These are phyloP conservation scores for Thermothelomyces thermophilus DNA, from an alignment of 2,329 filamentous ascomycete species.

Conservation along the genomic window DNA sequence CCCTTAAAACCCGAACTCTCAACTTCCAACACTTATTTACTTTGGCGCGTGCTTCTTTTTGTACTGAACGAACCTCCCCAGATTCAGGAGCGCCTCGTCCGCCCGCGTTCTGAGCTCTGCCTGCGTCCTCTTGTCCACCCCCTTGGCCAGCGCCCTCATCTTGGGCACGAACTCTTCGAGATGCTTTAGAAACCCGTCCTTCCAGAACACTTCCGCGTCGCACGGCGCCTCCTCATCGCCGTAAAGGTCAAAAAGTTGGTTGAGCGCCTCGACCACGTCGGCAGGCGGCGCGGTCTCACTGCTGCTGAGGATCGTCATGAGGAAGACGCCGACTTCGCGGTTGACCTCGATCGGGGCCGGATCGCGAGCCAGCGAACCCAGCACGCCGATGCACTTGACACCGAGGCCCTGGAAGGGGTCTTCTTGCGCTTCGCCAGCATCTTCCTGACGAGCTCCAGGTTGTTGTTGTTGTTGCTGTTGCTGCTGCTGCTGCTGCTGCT, in stretches of 20 bases:
- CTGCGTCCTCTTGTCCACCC: conserved; percentile 52
- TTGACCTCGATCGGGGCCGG: conserved; percentile 49
- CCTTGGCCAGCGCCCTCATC: conserved; percentile 50
- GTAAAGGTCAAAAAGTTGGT: conserved; percentile 63
- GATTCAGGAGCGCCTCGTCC: conserved; percentile 56
- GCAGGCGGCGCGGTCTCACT: conserved; percentile 44
- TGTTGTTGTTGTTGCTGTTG: conserved; percentile 25
- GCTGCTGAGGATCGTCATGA: conserved; percentile 48
- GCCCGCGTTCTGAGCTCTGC: conserved; percentile 51
- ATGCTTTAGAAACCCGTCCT: conserved; percentile 51
- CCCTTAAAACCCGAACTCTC: neutral
- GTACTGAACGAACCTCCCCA: conserved; percentile 56
- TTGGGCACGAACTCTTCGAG: conserved; percentile 50
- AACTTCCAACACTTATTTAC: neutral
- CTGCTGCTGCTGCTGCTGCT: no score
- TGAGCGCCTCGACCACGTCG: conserved; percentile 56
- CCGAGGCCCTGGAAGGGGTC: conserved; percentile 57
- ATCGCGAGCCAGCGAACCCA: conserved; percentile 55
- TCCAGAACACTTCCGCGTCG: conserved; percentile 59
- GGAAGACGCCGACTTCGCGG: conserved; percentile 57
- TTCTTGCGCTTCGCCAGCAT: conserved; percentile 35
- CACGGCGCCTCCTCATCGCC: conserved; percentile 52
- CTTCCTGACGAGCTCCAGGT: conserved; percentile 18
- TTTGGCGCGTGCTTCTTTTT: conserved; percentile 52
- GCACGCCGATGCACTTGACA: conserved; percentile 60